These are phyloP conservation scores for Mentha longifolia DNA, from an alignment of 257 asterid genomes.

Conservation along the genomic window DNA sequence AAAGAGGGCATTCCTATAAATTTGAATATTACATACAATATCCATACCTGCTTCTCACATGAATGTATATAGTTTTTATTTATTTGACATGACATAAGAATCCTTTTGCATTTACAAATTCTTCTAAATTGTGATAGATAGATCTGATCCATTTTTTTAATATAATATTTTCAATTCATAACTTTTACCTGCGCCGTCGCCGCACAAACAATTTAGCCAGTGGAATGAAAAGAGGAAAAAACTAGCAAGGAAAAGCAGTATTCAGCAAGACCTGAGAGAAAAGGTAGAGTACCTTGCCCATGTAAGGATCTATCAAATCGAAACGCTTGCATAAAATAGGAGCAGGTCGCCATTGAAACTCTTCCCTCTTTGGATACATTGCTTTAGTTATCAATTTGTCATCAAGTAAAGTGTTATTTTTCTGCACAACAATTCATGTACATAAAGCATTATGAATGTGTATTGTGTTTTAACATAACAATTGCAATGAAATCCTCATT, in stretches of 20 bases:
- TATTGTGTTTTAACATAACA: constrained; percentile 13
- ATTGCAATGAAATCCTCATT: constrained; percentile 8
- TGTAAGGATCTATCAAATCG: constrained; percentile 90
- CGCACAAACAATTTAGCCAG: no score
- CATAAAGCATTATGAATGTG: constrained; percentile 6
- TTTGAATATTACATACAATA: no score
- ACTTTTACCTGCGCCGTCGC: no score
- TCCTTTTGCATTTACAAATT: no score
- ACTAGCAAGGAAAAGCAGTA: not conserved
- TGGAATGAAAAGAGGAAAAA: not conserved
- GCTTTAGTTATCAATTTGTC: constrained; percentile 51
- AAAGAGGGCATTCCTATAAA: no score
- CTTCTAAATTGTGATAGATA: no score
- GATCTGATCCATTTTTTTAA: no score
- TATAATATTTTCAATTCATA: no score
- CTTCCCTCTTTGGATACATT: constrained; percentile 83
- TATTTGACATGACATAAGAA: no score
- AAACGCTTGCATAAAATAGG: constrained; percentile 96
- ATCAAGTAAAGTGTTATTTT: constrained; percentile 46
- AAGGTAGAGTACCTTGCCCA: constrained; percentile 79
- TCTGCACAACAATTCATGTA: constrained; percentile 46
- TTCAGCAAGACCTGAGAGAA: not conserved
- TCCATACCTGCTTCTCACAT: no score
- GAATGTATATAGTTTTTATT: no score
- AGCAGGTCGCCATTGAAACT: constrained; percentile 94